Evolutionary conservation across 495 filamentous ascomycete genomes (phyloP), one percentile per base, ranked within the genome.

Genomic region (Trichoderma virens): DNA sequence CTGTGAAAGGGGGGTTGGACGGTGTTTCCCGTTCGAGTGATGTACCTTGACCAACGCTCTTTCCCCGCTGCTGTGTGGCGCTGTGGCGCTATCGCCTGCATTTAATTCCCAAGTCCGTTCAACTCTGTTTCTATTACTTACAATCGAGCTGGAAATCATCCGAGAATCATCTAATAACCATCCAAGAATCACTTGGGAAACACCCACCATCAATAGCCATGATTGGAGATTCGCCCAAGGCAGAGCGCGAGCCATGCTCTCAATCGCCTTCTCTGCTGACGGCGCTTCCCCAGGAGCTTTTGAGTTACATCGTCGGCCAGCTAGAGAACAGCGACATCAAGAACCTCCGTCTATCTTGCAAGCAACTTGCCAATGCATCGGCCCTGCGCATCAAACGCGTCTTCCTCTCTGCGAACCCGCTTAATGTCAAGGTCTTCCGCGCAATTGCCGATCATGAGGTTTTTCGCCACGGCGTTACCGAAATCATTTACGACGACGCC

Each of bases 401-500:
- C 28, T 61, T 61, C 31, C 13, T 61, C 18, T 61, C 59, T 0
- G 59, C 59, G 4, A 28, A 61, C 27, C 59, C 30, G 11, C n/a
- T 61, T n/a, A 61, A 61, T 31, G 30, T 61, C 13, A 20, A 61
- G 20, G 59, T 61, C 59, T 32, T 61, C n/a, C 27, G 32, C n/a
- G 59, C 59, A 23, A 61, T 61, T 18, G 59, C 59, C 27, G 59
- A 61, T 28, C 59, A 61, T 28, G 25, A 61, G 27, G 9, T 8
- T 27, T 61, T 38, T 30, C 59, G 59, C 3, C 30, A 61, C 27
- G 32, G 32, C 27, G 59, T 61, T 14, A 61, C 27, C 59, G 59
- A 61, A 20, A 6, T 61, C 59, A 61, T 61, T 28, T 61, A 32
- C 8, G 59, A 34, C 16, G 59, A 61, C 32, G 59, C 59, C 5